Evolutionary conservation across 768 basidiomycete species (phyloP).

Genomic region (Pilatotrama ljubarskyi): DNA sequence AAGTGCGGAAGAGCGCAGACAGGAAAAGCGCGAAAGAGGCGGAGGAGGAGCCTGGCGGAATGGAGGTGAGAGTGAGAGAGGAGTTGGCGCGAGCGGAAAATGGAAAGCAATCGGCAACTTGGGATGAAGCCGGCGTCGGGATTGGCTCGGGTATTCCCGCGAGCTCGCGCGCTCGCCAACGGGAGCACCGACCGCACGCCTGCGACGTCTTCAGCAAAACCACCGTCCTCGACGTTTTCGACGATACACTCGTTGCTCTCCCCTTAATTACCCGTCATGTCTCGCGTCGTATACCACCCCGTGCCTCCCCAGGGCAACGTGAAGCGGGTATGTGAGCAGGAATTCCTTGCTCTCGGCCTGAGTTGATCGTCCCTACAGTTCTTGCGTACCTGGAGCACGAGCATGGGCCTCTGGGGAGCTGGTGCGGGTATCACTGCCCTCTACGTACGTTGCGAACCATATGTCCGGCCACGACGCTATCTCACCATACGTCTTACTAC

Average conservation of each 20-base stretch:
- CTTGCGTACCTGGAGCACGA: slow-evolving; percentile 54
- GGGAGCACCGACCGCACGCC: neutral
- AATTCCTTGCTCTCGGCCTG: neutral
- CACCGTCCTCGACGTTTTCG: slow-evolving; percentile 6
- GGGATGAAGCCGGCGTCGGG: slow-evolving; percentile 15
- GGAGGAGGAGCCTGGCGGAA: neutral
- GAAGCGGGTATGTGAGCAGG: slow-evolving; percentile 15
- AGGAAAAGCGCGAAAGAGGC: neutral
- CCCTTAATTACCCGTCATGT: slow-evolving; percentile 28
- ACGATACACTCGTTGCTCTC: neutral
- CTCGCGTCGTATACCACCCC: slow-evolving; percentile 37
- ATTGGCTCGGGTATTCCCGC: slow-evolving; percentile 17
- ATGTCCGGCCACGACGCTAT: neutral
- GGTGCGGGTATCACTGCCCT: slow-evolving; percentile 67
- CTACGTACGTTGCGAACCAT: slow-evolving; percentile 48
- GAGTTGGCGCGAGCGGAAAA: neutral
- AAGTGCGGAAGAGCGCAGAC: neutral
- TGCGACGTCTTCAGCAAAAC: slow-evolving; percentile 9
- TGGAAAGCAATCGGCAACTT: slow-evolving; percentile 16
- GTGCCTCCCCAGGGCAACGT: slow-evolving; percentile 27
- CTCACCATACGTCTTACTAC: slow-evolving; percentile 10
- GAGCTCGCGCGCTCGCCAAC: slow-evolving; percentile 11
- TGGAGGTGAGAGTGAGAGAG: slow-evolving; percentile 12
- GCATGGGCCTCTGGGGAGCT: slow-evolving; percentile 68
- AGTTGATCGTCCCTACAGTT: slow-evolving; percentile 22